phyloP scores from a whole-genome alignment of 129 eudicot genomes.

The Saposhnikovia divaricata region DNA sequence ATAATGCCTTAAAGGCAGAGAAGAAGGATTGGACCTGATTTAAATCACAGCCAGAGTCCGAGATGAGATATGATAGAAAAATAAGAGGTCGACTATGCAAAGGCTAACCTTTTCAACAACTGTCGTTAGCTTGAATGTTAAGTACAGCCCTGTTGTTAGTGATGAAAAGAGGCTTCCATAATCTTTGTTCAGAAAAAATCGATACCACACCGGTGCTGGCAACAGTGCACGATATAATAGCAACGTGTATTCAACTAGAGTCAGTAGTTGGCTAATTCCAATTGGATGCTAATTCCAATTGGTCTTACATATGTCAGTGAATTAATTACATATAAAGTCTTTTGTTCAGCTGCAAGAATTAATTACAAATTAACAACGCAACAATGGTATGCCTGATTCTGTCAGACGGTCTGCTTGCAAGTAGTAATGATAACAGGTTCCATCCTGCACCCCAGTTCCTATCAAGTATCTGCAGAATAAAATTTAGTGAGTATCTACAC shows the following conservation, averaged over 20 bases:
- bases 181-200: conserved; percentile 64
- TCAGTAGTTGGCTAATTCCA: conserved; percentile 68
- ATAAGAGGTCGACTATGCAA: neutral
- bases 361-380: no score
- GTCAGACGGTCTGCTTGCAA: no score
- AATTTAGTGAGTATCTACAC: no score
- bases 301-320: no score
- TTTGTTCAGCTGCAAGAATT: no score
- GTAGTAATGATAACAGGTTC: no score
- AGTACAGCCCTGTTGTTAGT: conserved; percentile 52
- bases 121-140: conserved; percentile 61
- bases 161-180: no score
- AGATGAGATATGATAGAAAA: neutral
- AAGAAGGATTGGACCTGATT: conserved; percentile 45
- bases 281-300: no score
- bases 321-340: no score
- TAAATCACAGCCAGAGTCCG: neutral
- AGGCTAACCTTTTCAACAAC: conserved; percentile 54
- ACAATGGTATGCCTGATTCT: no score
- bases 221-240: conserved; percentile 55
- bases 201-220: conserved; percentile 73
- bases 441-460: no score
- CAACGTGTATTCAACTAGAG: conserved; percentile 58
- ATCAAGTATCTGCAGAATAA: no score
- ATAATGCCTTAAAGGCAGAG: conserved; percentile 51